Percentiles rank a stretch among this genome's conserved stretches.
Evolutionary conservation across 352 stramenopile genomes (phyloP).

Genomic region (Phytophthora boehmeriae): DNA sequence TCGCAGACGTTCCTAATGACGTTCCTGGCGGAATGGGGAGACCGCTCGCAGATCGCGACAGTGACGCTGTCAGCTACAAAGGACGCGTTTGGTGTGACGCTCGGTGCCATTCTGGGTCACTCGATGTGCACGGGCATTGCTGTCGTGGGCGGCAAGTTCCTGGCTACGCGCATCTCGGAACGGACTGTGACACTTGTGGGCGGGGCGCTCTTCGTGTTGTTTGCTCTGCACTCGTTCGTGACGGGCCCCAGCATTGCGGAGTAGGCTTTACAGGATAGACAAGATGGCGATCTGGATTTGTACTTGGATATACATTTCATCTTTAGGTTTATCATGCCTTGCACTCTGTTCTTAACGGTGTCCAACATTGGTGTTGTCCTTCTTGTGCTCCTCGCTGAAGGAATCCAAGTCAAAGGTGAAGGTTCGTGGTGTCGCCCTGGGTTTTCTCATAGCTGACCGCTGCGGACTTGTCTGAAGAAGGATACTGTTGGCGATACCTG

Average conservation of each 20-base stretch:
- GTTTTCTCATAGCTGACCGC: constrained; percentile 5
- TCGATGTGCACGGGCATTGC: constrained; percentile 98
- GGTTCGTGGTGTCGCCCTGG: constrained; percentile 24
- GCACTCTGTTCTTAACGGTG: constrained; percentile 14
- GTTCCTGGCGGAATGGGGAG: constrained; percentile 99
- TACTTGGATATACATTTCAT: constrained; percentile 9
- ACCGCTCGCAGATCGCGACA: constrained; percentile 99
- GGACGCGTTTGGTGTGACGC: constrained; percentile 93
- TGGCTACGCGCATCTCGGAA: constrained; percentile 98
- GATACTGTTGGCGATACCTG: background rate
- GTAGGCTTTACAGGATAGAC: constrained; percentile 39
- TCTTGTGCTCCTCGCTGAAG: constrained; percentile 28
- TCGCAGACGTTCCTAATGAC: constrained; percentile 97
- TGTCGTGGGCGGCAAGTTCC: constrained; percentile 97
- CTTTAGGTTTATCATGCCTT: constrained; percentile 24
- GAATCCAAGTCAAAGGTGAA: constrained; percentile 61
- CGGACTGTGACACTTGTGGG: constrained; percentile 97
- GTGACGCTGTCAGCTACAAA: constrained; percentile 98
- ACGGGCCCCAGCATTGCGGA: constrained; percentile 65
- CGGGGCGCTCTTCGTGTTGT: constrained; percentile 96
- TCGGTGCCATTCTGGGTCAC: constrained; percentile 97
- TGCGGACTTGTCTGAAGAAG: background rate
- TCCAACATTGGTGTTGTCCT: constrained; percentile 9
- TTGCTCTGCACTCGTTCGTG: constrained; percentile 96
- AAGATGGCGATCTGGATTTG: constrained; percentile 18